These are phyloP conservation scores for Taxillus chinensis DNA, from an alignment of 164 flowering plant genomes.

Conservation along the genomic window DNA sequence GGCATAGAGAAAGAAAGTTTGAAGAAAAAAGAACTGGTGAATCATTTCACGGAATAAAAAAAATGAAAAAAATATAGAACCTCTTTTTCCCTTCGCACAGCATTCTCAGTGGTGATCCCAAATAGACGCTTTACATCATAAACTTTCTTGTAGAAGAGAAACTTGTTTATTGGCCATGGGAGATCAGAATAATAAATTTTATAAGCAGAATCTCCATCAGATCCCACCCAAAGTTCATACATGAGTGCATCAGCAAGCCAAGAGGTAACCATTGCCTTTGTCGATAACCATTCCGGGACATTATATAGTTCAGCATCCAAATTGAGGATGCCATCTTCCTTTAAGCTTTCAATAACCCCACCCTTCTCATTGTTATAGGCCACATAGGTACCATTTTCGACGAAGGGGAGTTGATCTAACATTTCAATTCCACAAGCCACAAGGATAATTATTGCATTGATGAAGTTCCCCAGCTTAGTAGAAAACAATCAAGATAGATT, in stretches of 20 bases:
- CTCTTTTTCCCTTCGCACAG: constrained; percentile 63
- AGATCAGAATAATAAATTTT: constrained; percentile 79
- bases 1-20: too few relatives aligned
- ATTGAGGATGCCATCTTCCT: constrained; percentile 71
- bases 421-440: background rate
- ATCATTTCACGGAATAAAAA: background rate
- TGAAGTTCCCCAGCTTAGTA: too few relatives aligned
- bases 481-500: too few relatives aligned
- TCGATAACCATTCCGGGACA: constrained; percentile 70
- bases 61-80: constrained; percentile 17
- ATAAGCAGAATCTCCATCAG: constrained; percentile 47
- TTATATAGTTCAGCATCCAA: constrained; percentile 46
- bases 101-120: constrained; percentile 64
- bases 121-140: constrained; percentile 44
- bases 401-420: constrained; percentile 76
- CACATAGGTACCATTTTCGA: constrained; percentile 72
- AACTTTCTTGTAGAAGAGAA: constrained; percentile 56
- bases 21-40: too few relatives aligned
- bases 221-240: constrained; percentile 82
- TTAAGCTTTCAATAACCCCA: constrained; percentile 71
- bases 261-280: constrained; percentile 63
- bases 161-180: constrained; percentile 81
- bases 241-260: constrained; percentile 80
- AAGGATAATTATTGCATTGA: too few relatives aligned
- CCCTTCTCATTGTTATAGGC: constrained; percentile 84